These are phyloP conservation scores for Dendrocalamus latiflorus DNA, from an alignment of 202 grass and related monocot species.

Conservation along the genomic window DNA sequence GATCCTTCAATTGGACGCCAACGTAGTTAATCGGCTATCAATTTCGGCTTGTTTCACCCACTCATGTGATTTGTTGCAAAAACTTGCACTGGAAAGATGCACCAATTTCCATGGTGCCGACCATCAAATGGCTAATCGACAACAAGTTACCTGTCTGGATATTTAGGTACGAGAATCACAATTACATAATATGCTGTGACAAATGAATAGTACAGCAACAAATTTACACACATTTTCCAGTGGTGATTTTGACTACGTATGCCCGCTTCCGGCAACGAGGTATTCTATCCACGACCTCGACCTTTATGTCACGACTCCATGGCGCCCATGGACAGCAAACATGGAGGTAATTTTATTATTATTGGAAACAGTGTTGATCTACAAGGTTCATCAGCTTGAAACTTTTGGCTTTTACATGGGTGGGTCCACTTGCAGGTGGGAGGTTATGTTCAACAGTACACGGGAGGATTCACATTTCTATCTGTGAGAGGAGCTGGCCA, in stretches of 20 bases:
- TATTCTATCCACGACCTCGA: constrained; percentile 21
- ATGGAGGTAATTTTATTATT: not conserved
- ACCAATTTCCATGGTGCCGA: constrained; percentile 10
- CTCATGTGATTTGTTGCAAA: not conserved
- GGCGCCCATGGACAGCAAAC: constrained; percentile 32
- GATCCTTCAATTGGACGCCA: not conserved
- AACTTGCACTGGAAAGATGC: not conserved
- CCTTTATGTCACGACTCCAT: constrained; percentile 25
- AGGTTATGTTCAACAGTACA: constrained; percentile 43
- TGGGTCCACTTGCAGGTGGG: constrained; percentile 15
- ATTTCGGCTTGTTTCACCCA: not conserved
- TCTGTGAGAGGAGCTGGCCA: constrained; percentile 48
- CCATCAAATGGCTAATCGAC: not conserved
- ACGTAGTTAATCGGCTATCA: not conserved
- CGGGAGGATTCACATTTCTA: constrained; percentile 25
- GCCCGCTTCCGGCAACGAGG: constrained; percentile 24
- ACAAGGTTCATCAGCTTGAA: not conserved
- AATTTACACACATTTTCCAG: not conserved
- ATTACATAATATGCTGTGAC: not conserved
- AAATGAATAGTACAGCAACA: not conserved
- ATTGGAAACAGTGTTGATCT: too few relatives aligned
- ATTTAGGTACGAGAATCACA: constrained; percentile 17
- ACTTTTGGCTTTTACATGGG: not conserved
- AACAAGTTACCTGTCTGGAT: constrained; percentile 21
- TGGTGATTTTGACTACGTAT: constrained; percentile 35